Conservation (phyloP, 345 rosid genomes). For the Rubroshorea leprosula region DNA sequence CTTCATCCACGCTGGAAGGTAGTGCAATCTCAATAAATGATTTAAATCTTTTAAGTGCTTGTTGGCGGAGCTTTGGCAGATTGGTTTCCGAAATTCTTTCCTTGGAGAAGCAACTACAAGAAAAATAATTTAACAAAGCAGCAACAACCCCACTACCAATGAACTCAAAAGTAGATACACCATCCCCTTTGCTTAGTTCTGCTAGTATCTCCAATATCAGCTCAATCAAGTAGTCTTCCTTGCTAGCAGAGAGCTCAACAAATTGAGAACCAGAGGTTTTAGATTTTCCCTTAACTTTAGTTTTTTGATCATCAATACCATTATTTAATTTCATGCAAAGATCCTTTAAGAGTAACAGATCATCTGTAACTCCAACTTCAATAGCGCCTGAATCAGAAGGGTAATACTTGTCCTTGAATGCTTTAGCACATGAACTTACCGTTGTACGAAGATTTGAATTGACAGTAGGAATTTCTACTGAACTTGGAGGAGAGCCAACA, state of each 20-base stretch:
- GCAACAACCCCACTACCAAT: slow-evolving; percentile 96
- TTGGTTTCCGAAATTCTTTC: slow-evolving; percentile 76
- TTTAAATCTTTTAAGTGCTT: slow-evolving; percentile 71
- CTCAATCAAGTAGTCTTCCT: slow-evolving; percentile 77
- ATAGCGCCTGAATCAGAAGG: slow-evolving; percentile 63
- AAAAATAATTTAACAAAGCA: slow-evolving; percentile 85
- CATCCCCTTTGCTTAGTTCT: slow-evolving; percentile 93
- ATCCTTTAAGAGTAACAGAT: slow-evolving; percentile 77
- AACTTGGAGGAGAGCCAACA: slow-evolving; percentile 62
- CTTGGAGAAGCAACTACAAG: slow-evolving; percentile 81
- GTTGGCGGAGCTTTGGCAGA: slow-evolving; percentile 78
- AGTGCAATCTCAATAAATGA: slow-evolving; percentile 74
- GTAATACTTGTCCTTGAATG: slow-evolving; percentile 84
- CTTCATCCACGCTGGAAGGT: slow-evolving; percentile 48
- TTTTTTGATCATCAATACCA: slow-evolving; percentile 80
- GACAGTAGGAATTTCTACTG: slow-evolving; percentile 57
- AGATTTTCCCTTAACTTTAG: slow-evolving; percentile 80
- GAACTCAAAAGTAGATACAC: slow-evolving; percentile 98
- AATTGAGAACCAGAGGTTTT: slow-evolving; percentile 58
- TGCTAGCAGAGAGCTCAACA: slow-evolving; percentile 53
- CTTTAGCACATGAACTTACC: slow-evolving; percentile 83
- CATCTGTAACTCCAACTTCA: slow-evolving; percentile 92
- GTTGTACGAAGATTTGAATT: slow-evolving; percentile 63
- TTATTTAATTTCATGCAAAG: slow-evolving; percentile 71
- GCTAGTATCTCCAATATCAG: slow-evolving; percentile 74